phyloP scores from a whole-genome alignment of 345 rosid genomes.

The Cardiospermum halicacabum region DNA sequence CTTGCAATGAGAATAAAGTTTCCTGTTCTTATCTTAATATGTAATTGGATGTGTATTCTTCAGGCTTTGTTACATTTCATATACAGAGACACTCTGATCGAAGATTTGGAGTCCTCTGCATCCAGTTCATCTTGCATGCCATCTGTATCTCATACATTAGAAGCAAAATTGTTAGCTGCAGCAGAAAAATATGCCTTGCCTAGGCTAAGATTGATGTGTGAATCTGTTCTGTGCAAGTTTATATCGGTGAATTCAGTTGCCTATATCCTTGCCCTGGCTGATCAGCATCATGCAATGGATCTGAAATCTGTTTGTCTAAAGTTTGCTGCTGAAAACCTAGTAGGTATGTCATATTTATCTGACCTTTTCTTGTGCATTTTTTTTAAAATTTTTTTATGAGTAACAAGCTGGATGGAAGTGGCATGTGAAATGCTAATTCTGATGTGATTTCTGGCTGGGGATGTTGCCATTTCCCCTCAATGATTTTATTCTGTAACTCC shows the following conservation, averaged over 20 bases:
- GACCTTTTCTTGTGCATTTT: background rate
- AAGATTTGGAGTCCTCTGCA: slow-evolving; percentile 53
- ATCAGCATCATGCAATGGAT: slow-evolving; percentile 65
- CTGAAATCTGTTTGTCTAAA: slow-evolving; percentile 77
- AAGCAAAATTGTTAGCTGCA: slow-evolving; percentile 75
- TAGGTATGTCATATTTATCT: slow-evolving; percentile 43
- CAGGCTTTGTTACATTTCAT: slow-evolving; percentile 86
- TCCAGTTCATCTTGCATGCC: slow-evolving; percentile 49
- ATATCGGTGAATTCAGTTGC: slow-evolving; percentile 74
- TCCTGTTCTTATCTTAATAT: slow-evolving; percentile 12
- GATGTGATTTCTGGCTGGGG: background rate
- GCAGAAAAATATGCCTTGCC: slow-evolving; percentile 82
- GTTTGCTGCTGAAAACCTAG: slow-evolving; percentile 89
- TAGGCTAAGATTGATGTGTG: slow-evolving; percentile 78
- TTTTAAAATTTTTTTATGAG: background rate
- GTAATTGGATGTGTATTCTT: slow-evolving; percentile 15
- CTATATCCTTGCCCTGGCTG: slow-evolving; percentile 73
- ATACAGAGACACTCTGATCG: slow-evolving; percentile 65
- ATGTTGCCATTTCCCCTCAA: background rate
- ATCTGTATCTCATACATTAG: slow-evolving; percentile 51
- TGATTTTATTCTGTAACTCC: background rate
- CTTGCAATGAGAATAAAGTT: background rate
- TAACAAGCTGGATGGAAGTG: background rate
- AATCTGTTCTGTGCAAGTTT: slow-evolving; percentile 82
- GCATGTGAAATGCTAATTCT: background rate